phyloP scores from a whole-genome alignment of 768 basidiomycete genomes.

The Glaciozyma martinii region DNA sequence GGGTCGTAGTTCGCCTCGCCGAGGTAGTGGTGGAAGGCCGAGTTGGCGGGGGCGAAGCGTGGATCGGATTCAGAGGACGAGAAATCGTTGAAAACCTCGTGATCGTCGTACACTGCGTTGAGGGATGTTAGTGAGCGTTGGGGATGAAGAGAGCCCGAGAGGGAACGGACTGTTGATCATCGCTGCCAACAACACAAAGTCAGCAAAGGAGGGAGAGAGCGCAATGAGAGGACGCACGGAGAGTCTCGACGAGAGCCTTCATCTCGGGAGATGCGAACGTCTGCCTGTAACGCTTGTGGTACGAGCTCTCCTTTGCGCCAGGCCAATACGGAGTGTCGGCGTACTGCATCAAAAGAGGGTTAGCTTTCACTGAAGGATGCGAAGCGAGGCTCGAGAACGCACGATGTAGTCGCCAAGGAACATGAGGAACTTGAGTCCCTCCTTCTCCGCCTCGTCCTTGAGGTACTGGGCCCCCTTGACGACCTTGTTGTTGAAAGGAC shows the following conservation, averaged over 20 bases:
- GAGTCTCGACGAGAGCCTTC: conserved; percentile 56
- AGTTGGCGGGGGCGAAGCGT: conserved; percentile 53
- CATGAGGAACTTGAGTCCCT: conserved; percentile 48
- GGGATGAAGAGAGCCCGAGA: not conserved
- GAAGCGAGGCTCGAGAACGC: too few relatives aligned
- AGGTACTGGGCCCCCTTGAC: conserved; percentile 35
- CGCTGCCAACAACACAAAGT: too few relatives aligned
- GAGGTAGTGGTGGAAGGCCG: conserved; percentile 57
- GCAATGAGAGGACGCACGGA: conserved; percentile 45
- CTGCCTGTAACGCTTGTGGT: conserved; percentile 58
- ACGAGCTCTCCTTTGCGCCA: conserved; percentile 39
- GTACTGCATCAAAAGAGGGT: too few relatives aligned
- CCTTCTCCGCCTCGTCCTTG: conserved; percentile 18
- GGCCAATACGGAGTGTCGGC: conserved; percentile 57
- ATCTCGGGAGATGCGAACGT: conserved; percentile 59
- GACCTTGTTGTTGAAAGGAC: conserved; percentile 33
- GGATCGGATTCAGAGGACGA: conserved; percentile 47
- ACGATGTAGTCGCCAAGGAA: conserved; percentile 64
- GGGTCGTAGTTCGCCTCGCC: conserved; percentile 44
- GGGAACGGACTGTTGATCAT: too few relatives aligned
- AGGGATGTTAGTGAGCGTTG: conserved; percentile 1
- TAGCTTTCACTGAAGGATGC: too few relatives aligned
- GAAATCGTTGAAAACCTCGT: conserved; percentile 19
- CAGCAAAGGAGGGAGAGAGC: not conserved
- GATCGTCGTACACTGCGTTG: conserved; percentile 54